Base-by-base conservation (phyloP, 495 filamentous ascomycete species). In the Paragyromitra xinjiangensis region DNA sequence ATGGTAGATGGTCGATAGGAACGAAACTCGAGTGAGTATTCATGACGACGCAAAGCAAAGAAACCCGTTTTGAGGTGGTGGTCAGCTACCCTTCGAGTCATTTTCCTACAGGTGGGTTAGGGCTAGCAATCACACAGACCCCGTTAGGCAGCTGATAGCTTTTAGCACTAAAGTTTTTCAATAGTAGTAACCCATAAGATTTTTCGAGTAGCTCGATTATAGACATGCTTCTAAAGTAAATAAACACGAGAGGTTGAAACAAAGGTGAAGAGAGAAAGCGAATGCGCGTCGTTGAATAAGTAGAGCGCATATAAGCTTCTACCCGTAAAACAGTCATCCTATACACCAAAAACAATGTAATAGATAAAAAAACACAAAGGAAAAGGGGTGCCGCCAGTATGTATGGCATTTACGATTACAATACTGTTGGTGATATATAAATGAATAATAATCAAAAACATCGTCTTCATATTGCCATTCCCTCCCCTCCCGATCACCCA, bases 21-120 rank as follows among this genome's bases (percentile, higher is more conserved):
- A 34, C 8, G 3, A 16, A 6, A 14, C 45, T 45, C 66, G 66
- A 69, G 66, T 69, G 66, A 69, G 66, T 9, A 1, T 7, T 16
- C 3, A 58, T 69, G 66, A 69, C 16, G 48, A n/a, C 2, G 40
- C 5, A 24, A 9, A 11, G 14, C 29, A n/a, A 29, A 39, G 16
- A 62, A 37, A 14, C 14, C 3, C 11, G 16, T 3, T 48, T 48
- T 48, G 44, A 48, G 44, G 16, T 48, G 26, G 26, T 29, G 29
- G 29, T 34, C 1, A 34, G 3, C 29, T 16, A 16, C 48, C 4
- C 3, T 56, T 19, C n/a, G 14, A 39, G 56, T 37, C 56, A 59
- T 59, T 50, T 37, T 26, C 19, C 26, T 59, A 1, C 56, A 16
- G 2, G 37, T 55, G 51, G 37, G 29, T 59, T 16, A 37, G 22